Conservation (phyloP, 257 asterid species). For the Solanum phureja region DNA sequence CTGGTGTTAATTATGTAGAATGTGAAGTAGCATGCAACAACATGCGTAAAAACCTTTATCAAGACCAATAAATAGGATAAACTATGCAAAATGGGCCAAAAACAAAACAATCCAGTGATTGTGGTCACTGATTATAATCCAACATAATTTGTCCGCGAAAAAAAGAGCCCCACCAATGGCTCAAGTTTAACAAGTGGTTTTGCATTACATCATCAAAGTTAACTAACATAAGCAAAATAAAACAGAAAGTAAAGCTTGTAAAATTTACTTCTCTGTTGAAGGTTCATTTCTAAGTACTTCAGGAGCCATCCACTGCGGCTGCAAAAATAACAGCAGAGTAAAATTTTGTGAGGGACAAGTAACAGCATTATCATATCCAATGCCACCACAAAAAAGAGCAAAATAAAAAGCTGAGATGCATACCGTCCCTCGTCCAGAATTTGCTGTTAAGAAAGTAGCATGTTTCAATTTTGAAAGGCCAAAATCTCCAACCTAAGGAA, state of each 20-base stretch:
- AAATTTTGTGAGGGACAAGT: background rate
- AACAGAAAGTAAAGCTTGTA: background rate
- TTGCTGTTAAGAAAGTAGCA: slow-evolving; percentile 46
- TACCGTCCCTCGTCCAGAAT: slow-evolving; percentile 74
- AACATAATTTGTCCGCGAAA: background rate
- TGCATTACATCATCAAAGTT: background rate
- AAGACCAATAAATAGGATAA: no score
- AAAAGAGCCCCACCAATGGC: background rate
- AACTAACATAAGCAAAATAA: background rate
- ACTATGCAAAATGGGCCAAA: background rate
- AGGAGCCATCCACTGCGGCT: slow-evolving; percentile 96
- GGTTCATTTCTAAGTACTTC: slow-evolving; percentile 75
- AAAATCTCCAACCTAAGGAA: slow-evolving; percentile 67
- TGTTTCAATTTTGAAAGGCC: slow-evolving; percentile 62
- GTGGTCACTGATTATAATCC: background rate
- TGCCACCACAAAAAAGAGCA: background rate
- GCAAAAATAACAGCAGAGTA: slow-evolving; percentile 5
- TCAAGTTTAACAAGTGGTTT: background rate
- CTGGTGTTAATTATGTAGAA: background rate
- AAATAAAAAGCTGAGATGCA: slow-evolving; percentile 7
- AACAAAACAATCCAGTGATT: background rate
- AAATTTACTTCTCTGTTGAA: slow-evolving; percentile 64
- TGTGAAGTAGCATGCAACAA: background rate
- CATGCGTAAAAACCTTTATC: background rate
- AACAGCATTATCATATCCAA: background rate